Percentiles rank a stretch among this genome's conserved stretches.
These are phyloP conservation scores for Angomonas deanei DNA, from an alignment of 208 protist species.

Conservation along the genomic window DNA sequence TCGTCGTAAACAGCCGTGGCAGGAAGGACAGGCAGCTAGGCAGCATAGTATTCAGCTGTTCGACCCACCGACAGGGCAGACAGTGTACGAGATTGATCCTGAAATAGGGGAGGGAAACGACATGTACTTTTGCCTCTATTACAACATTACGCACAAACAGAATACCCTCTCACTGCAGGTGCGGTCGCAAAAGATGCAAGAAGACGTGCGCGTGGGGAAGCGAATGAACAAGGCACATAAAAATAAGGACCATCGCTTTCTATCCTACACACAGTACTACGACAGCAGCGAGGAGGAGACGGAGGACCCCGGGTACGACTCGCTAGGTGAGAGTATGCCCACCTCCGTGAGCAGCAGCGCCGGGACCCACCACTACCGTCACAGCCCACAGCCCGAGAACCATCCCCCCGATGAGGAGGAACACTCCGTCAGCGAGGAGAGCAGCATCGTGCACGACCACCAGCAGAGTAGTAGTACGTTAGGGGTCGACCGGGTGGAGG, in stretches of 20 bases:
- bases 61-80: too few species aligned
- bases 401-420: too few species aligned
- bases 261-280: neutral
- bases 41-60: too few species aligned
- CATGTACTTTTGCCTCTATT: conserved; percentile 3
- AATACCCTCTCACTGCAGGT: neutral
- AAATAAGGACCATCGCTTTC: neutral
- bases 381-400: neutral
- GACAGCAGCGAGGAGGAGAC: neutral
- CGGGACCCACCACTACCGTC: neutral
- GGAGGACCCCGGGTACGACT: neutral
- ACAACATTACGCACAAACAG: neutral
- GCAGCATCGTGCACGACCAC: neutral
- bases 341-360: neutral
- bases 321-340: neutral
- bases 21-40: conserved; percentile 1
- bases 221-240: neutral
- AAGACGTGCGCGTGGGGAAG: neutral
- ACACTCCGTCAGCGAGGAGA: neutral
- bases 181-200: neutral
- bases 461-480: too few species aligned
- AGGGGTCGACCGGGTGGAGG: conserved; percentile 15
- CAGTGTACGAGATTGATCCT: too few species aligned
- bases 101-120: neutral
- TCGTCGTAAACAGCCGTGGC: neutral